Evolutionary conservation across 73 alveolate species (phyloP).

Genomic region (Symbiodinium natans): DNA sequence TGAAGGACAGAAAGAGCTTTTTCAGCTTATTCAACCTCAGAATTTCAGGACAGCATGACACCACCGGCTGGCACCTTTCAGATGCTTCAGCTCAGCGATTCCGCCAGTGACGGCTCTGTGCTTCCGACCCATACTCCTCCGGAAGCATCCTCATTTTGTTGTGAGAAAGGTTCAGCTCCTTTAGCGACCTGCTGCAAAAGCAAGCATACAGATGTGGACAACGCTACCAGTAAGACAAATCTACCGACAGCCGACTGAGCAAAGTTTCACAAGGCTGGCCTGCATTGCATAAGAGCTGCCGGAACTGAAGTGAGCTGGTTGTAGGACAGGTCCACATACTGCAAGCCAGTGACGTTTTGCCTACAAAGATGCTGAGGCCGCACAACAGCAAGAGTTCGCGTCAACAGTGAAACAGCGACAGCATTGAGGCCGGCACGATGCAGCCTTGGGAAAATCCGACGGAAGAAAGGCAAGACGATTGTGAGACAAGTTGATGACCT

Average conservation of each 20-base stretch:
- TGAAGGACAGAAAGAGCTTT: conserved; percentile 79
- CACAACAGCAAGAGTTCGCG: background rate
- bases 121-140: conserved; percentile 33
- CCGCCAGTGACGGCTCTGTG: background rate
- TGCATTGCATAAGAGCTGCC: conserved; percentile 18
- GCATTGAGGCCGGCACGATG: background rate
- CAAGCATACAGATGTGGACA: background rate
- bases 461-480: conserved; percentile 68
- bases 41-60: background rate
- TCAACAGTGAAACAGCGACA: background rate
- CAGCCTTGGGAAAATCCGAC: conserved; percentile 55
- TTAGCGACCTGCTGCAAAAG: conserved; percentile 6
- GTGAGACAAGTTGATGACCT: conserved; percentile 82
- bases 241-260: too few species aligned
- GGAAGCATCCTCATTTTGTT: conserved; percentile 31
- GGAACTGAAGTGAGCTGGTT: conserved; percentile 71
- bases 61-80: background rate
- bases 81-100: too few species aligned
- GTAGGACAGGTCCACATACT: conserved; percentile 80
- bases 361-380: background rate
- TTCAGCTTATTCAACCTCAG: conserved; percentile 53
- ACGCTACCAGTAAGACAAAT: too few species aligned
- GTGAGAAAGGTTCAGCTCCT: conserved; percentile 66
- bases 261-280: background rate
- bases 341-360: conserved; percentile 19